These are phyloP conservation scores for Phialocephala subalpina DNA, from an alignment of 2,329 filamentous ascomycete genomes.

Conservation along the genomic window DNA sequence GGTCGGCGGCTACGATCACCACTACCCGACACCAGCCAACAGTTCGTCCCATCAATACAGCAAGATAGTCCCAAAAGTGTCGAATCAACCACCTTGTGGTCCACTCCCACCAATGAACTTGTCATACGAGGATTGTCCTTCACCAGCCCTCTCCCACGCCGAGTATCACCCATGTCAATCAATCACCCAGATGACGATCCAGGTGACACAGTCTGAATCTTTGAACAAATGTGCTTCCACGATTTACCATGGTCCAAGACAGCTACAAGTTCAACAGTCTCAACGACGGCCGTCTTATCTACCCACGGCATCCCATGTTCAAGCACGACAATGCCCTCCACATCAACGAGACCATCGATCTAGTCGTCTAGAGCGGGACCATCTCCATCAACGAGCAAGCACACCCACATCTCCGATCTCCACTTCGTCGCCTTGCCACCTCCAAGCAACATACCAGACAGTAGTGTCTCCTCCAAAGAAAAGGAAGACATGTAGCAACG, in stretches of 20 bases:
- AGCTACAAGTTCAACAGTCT: not conserved
- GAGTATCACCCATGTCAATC: too few species aligned
- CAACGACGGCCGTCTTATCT: not conserved
- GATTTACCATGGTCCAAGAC: not conserved
- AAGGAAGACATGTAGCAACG: slow-evolving; percentile 3
- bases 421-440: not conserved
- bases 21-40: not conserved
- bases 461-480: not conserved
- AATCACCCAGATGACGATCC: too few species aligned
- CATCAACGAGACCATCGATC: not conserved
- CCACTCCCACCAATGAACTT: not conserved
- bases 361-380: not conserved
- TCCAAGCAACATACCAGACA: not conserved
- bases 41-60: not conserved
- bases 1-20: not conserved
- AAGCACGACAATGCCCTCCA: not conserved
- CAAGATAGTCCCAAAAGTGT: not conserved
- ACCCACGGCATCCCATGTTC: not conserved
- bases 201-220: not conserved
- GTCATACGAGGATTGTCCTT: not conserved
- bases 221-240: not conserved
- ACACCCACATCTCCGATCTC: not conserved
- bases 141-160: too few species aligned
- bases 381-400: not conserved
- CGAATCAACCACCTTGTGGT: not conserved